A percentile compares a stretch with the other conserved stretches of the same genome.
phyloP scores from a whole-genome alignment of 495 filamentous ascomycete species.

The Lentithecium fluviatile region DNA sequence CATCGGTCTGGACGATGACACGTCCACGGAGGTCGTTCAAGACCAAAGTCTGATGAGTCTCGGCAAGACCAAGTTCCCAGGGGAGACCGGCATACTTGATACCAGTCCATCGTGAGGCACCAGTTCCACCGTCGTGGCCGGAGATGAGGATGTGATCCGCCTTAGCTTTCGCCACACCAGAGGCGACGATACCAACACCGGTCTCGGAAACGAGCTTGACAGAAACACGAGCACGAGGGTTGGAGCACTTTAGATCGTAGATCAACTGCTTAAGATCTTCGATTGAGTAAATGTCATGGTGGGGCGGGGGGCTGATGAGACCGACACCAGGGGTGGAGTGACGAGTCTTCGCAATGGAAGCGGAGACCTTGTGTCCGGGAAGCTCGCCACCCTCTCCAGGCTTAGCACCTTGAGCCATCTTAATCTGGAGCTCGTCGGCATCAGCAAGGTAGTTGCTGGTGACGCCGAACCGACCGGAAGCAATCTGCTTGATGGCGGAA shows the following conservation, averaged over 20 bases:
- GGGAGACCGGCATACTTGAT: constrained; percentile 99
- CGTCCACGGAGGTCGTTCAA: constrained; percentile 96
- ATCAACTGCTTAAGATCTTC: constrained; percentile 99
- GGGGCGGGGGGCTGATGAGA: constrained; percentile 96
- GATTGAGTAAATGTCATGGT: constrained; percentile 99
- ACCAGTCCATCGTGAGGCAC: constrained; percentile 97
- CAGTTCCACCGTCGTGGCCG: constrained; percentile 96
- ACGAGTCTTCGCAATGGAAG: constrained; percentile 90
- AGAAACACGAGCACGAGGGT: constrained; percentile 90
- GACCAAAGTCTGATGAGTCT: constrained; percentile 98
- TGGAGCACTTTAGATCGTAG: constrained; percentile 97
- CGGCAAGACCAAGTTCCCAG: constrained; percentile 96
- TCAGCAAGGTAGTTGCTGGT: constrained; percentile 98
- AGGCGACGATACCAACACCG: constrained; percentile 96
- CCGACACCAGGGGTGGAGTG: constrained; percentile 99
- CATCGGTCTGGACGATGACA: constrained; percentile 97
- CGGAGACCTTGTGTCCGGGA: constrained; percentile 96
- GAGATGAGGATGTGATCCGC: constrained; percentile 98
- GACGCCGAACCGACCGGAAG: constrained; percentile 96
- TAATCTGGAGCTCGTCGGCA: constrained; percentile 98
- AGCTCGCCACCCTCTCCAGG: constrained; percentile 98
- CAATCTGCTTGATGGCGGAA: constrained; percentile 98
- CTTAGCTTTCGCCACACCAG: constrained; percentile 97
- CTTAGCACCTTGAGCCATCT: constrained; percentile 99
- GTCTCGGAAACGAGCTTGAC: constrained; percentile 99